Base-by-base conservation (phyloP, 2,329 filamentous ascomycete species). In the Colletotrichum lindemuthianum region DNA sequence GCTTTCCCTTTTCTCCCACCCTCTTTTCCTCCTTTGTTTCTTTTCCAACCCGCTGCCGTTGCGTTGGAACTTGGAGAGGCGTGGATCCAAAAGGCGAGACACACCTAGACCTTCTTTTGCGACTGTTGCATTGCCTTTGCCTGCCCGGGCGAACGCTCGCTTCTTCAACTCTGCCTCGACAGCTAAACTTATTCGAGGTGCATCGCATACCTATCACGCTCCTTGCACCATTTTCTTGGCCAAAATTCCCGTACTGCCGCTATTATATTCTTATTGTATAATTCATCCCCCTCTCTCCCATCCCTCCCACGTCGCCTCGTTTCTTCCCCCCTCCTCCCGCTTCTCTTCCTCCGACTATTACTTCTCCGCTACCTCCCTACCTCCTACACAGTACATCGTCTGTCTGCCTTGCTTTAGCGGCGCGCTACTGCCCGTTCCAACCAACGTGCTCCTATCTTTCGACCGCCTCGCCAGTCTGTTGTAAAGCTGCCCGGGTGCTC, bases 401-500 rank as follows among this genome's bases (percentile, higher is more conserved):
- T 50, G 12, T 24, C 36, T 50, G 15, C 50, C 36, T 52, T 50
- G 47, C 47, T 36, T 48, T 40, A 63, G 53, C 63, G 54, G 52
- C 48, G 54, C 58, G 58, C 51, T 61, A 60, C 45, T 49, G 51
- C 45, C 56, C 58, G 47, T 65, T n/a, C 61, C 56, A 61, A 56
- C 43, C 58, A 65, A 43, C 51, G 59, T 61, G 61, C 58, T 52
- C 40, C 58, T 54, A 4, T 24, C 24, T 24, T 24, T 50, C 49
- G 61, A 41, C 61, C 48, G 63, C 56, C 53, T 57, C 55, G 52
- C 34, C 52, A 67, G 57, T 56, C 61, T 67, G 61, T 67, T 57
- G 65, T 63, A 66, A 44, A 67, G 47, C 63, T 66, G 52, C 41
- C 59, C 43, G 66, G 55, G 66, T 66, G 55, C 56, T 67, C 55